phyloP scores from a whole-genome alignment of 2,329 filamentous ascomycete species.

The Aspergillus aculeatinus region DNA sequence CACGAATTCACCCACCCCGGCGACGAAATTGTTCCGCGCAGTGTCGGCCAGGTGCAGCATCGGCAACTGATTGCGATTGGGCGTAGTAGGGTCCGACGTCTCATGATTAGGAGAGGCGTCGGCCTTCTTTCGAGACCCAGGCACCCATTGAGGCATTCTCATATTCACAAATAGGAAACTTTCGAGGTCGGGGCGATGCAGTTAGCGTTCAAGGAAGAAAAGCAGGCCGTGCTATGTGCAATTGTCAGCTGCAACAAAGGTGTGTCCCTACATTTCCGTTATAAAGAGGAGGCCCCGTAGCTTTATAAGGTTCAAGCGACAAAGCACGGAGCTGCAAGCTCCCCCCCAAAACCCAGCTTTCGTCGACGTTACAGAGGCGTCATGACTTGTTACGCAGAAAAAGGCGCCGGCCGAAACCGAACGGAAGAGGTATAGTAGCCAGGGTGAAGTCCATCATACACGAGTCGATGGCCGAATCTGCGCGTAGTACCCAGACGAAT shows the following conservation, averaged over 20 bases:
- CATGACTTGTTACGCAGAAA: slow-evolving; percentile 1
- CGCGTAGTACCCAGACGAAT: not conserved
- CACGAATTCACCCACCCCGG: slow-evolving; percentile 51
- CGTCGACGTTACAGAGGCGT: not conserved
- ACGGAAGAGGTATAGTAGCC: not conserved
- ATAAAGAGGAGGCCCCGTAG: not conserved
- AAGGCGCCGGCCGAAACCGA: not conserved
- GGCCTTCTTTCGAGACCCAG: not conserved
- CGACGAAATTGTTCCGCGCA: slow-evolving; percentile 47
- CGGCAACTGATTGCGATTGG: slow-evolving; percentile 26
- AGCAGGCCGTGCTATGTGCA: too few species aligned
- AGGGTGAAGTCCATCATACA: not conserved
- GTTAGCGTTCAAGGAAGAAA: too few species aligned
- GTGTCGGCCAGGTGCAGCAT: slow-evolving; percentile 37
- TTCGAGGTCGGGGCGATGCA: too few species aligned
- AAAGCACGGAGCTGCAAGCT: not conserved
- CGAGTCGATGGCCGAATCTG: not conserved
- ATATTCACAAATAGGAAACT: not conserved
- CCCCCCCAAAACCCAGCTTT: not conserved
- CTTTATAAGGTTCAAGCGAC: not conserved
- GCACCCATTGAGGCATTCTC: not conserved
- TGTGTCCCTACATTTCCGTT: too few species aligned
- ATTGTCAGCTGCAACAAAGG: too few species aligned
- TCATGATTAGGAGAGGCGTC: not conserved
- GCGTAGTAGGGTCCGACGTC: not conserved